phyloP scores from a whole-genome alignment of 768 basidiomycete genomes.

The Amanita jacksonii region DNA sequence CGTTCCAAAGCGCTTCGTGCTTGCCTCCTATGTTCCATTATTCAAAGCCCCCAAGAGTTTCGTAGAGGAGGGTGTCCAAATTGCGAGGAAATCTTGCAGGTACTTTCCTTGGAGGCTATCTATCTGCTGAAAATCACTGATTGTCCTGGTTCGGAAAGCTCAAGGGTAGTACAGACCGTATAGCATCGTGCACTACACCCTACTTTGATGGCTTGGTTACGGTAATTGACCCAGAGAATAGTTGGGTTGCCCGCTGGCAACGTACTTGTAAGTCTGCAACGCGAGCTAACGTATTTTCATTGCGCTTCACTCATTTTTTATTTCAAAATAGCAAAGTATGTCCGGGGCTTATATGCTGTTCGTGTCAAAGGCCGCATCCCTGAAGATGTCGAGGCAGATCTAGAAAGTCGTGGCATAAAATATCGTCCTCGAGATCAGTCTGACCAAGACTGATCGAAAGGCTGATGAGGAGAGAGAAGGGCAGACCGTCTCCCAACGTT shows the following conservation, averaged over 20 bases:
- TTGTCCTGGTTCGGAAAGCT: slow-evolving; percentile 41
- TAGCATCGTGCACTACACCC: slow-evolving; percentile 79
- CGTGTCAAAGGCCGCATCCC: slow-evolving; percentile 80
- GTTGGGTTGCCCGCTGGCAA: slow-evolving; percentile 98
- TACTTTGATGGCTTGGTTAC: slow-evolving; percentile 91
- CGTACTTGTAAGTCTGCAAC: slow-evolving; percentile 58
- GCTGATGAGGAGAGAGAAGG: too few relatives aligned
- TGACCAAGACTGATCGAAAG: slow-evolving; percentile 64
- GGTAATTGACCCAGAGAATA: slow-evolving; percentile 73
- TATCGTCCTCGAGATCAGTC: slow-evolving; percentile 82
- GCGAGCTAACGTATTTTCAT: neutral
- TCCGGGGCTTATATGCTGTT: slow-evolving; percentile 88
- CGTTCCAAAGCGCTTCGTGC: slow-evolving; percentile 70
- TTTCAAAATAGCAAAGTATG: slow-evolving; percentile 63
- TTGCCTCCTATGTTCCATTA: slow-evolving; percentile 88
- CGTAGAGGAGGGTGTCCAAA: slow-evolving; percentile 87
- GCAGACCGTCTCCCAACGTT: too few relatives aligned
- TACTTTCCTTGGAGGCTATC: slow-evolving; percentile 23
- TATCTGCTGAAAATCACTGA: neutral
- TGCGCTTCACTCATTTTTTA: neutral
- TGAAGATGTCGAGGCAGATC: slow-evolving; percentile 75
- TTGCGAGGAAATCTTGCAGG: slow-evolving; percentile 93
- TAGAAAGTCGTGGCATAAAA: slow-evolving; percentile 67
- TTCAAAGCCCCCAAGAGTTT: slow-evolving; percentile 80
- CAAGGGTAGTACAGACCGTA: slow-evolving; percentile 78